Base-by-base conservation (phyloP, 805 yeast species). In the Cyberlindnera maritima region DNA sequence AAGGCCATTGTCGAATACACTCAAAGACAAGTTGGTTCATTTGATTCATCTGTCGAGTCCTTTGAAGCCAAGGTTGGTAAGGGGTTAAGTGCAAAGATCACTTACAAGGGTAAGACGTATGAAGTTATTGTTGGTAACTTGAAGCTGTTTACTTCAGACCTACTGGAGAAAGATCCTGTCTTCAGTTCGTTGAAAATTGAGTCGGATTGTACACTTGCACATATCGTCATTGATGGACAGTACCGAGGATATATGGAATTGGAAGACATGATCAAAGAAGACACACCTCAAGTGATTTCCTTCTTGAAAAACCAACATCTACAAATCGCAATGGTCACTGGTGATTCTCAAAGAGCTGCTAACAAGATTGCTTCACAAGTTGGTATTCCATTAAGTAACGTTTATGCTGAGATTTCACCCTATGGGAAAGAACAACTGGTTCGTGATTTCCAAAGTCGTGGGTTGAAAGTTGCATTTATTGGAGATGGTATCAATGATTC, bases 401-500 rank as follows among this genome's bases (percentile, higher is more conserved):
- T 88, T 3, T 86, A 80, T 71, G 82, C 92, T 39, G 88, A 83
- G 49, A 80, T 88, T 2, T 71, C 85, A 1, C 98, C 98, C 0
- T 69, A 75, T 14, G 85, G 84, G 44, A 94, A 94, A 66, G 82
- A 88, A 46, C 75, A 75, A 26, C 73, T 88, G 29, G 80, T 94
- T 19, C 67, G 68, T 35, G 71, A 74, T 41, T 68, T 88, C 46
- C 87, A 83, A 58, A 64, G 56, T 13, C 56, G 56, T 3, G 71
- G 70, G 2, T 57, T 67, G 11, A 69, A 72, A 15, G 84, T 94
- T 36, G 92, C 91, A 6, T 90, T 95, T 73, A 84, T 94, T 19
- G 99, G 99, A 33, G 99, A 94, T 67, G 99, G 99, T 49, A 88
- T 94, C 55, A 94, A 94, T 65, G 99, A 94, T 63, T 96, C 98